Evolutionary conservation across 495 filamentous ascomycete species (phyloP).

Genomic region (Penicillium ucsense): DNA sequence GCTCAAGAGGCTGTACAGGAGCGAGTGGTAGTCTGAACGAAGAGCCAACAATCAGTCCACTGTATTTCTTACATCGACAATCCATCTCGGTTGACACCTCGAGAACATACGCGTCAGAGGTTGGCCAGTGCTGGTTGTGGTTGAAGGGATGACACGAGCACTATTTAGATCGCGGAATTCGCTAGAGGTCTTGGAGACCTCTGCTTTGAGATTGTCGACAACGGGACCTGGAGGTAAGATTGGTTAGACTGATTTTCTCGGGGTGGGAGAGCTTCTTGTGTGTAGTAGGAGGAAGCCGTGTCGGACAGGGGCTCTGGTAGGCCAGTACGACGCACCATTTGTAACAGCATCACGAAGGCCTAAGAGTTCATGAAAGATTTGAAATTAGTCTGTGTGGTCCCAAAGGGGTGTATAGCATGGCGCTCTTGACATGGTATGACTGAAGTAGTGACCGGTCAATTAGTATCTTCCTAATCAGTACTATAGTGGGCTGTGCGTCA

Average conservation of each 20-base stretch:
- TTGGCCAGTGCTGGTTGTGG: slow-evolving; percentile 71
- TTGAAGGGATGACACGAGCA: slow-evolving; percentile 55
- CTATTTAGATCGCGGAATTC: slow-evolving; percentile 72
- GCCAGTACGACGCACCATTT: slow-evolving; percentile 14
- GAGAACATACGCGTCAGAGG: slow-evolving; percentile 64
- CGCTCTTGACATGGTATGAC: too few species aligned
- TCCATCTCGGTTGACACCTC: neutral
- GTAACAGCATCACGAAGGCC: slow-evolving; percentile 19
- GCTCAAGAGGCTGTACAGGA: slow-evolving; percentile 83
- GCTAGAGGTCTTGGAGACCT: slow-evolving; percentile 56
- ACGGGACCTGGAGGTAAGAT: slow-evolving; percentile 50
- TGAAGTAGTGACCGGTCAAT: too few species aligned
- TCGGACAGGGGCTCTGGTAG: too few species aligned
- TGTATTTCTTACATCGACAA: neutral
- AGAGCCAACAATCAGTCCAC: slow-evolving; percentile 7
- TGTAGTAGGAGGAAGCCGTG: too few species aligned
- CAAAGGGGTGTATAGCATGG: neutral
- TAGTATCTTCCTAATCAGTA: too few species aligned
- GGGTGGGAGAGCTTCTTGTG: neutral
- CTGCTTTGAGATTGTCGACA: slow-evolving; percentile 65
- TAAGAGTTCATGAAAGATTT: slow-evolving; percentile 6
- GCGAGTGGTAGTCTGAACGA: slow-evolving; percentile 72
- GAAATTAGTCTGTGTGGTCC: neutral
- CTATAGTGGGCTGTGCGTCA: slow-evolving; percentile 2
- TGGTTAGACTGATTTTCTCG: slow-evolving; percentile 25